These are phyloP conservation scores for Coffea eugenioides DNA, from an alignment of 257 asterid species.

Conservation along the genomic window DNA sequence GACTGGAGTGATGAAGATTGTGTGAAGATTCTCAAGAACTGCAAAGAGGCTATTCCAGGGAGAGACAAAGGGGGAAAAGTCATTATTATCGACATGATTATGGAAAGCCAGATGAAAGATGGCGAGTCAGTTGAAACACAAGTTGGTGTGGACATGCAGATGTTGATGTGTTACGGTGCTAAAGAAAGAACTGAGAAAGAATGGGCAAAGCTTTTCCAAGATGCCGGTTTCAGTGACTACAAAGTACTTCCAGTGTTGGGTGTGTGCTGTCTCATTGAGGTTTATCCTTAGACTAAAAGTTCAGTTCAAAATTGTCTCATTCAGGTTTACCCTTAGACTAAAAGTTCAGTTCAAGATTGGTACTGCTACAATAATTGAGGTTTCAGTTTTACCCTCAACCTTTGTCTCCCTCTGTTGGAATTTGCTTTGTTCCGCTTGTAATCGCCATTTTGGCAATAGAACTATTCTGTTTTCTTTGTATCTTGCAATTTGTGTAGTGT, in stretches of 20 bases:
- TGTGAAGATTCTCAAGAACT: constrained; percentile 20
- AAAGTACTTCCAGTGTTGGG: too few relatives aligned
- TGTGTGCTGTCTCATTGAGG: too few relatives aligned
- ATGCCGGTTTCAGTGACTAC: constrained; percentile 19
- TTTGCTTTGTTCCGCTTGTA: neutral
- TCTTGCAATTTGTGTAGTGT: too few relatives aligned
- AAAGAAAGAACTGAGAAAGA: constrained; percentile 23
- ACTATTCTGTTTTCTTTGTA: too few relatives aligned
- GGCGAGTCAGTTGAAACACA: neutral
- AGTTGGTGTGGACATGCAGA: constrained; percentile 5
- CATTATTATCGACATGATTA: constrained; percentile 11
- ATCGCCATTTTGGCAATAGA: too few relatives aligned
- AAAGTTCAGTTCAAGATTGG: too few relatives aligned
- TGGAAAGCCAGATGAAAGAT: neutral
- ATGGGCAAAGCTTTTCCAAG: constrained; percentile 18
- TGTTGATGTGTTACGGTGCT: constrained; percentile 2
- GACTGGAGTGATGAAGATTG: constrained; percentile 22
- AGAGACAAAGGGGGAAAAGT: constrained; percentile 21
- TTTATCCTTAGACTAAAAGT: too few relatives aligned
- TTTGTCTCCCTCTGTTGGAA: constrained; percentile 15
- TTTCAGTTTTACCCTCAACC: too few relatives aligned
- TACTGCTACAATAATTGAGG: too few relatives aligned
- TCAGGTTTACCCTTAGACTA: too few relatives aligned
- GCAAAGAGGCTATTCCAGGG: constrained; percentile 21
- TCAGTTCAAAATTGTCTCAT: too few relatives aligned